phyloP scores from a whole-genome alignment of 2,329 filamentous ascomycete species.

The Didymella exigua region DNA sequence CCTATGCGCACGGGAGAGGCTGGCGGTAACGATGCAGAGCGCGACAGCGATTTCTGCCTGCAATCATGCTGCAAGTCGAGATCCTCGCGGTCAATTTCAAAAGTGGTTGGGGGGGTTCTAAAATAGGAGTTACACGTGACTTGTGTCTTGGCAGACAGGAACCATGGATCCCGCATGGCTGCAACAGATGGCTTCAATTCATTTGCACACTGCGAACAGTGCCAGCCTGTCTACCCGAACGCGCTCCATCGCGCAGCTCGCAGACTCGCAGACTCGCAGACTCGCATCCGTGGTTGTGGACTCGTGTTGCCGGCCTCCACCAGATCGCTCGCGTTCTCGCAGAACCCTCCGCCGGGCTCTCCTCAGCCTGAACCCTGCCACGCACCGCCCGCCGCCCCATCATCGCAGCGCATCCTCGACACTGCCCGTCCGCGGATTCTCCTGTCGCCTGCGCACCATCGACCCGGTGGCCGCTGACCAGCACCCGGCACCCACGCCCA shows the following conservation, averaged over 20 bases:
- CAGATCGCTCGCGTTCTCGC: neutral
- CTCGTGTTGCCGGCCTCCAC: constrained; percentile 8
- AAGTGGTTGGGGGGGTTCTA: constrained; percentile 5
- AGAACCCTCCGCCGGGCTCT: constrained; percentile 10
- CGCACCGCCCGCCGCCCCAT: constrained; percentile 18
- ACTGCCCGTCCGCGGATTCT: constrained; percentile 5
- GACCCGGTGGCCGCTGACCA: constrained; percentile 4
- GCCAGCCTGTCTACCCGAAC: constrained; percentile 1
- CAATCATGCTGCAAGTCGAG: neutral
- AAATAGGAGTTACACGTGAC: neutral
- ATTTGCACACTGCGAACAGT: constrained; percentile 5
- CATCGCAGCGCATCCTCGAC: constrained; percentile 21
- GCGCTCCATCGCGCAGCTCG: constrained; percentile 16
- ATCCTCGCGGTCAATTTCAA: neutral
- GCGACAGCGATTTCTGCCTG: neutral
- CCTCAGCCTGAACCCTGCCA: constrained; percentile 15
- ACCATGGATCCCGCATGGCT: neutral
- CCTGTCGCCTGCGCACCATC: constrained; percentile 19
- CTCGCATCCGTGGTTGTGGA: constrained; percentile 20
- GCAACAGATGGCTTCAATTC: constrained; percentile 3
- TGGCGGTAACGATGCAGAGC: neutral
- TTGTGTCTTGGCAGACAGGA: constrained; percentile 2
- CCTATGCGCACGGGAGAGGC: neutral
- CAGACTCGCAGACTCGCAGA: too few relatives aligned
- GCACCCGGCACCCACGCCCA: constrained; percentile 14